Evolutionary conservation across 1,284 basidiomycete species (phyloP), one percentile per base, ranked within the genome.

Genomic region (Heterobasidion annosum): DNA sequence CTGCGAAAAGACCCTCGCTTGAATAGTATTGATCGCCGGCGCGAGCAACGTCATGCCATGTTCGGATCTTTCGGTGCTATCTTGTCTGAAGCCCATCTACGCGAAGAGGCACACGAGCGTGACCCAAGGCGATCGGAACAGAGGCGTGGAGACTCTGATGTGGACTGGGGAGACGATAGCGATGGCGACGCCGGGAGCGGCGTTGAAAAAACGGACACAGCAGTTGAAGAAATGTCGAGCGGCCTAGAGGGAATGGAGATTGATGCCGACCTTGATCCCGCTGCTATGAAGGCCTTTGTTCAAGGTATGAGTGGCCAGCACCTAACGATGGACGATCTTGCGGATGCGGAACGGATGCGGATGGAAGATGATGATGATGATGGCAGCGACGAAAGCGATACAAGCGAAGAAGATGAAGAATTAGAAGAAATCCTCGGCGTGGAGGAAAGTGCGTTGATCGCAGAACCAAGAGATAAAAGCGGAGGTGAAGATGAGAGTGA

Each of bases 241-340:
- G 73, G 61, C 6, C 50, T 71, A 3, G 75, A 65, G 9, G 75
- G 65, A 8, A 88, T 88, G 86, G 74, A 78, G 4, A 62, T 87
- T 32, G 86, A 88, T 12, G 15, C 76, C 45, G 73, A 76, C 4
- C 51, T 79, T 15, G 73, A 77, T 57, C 34, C 73, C 25, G 63
- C 64, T 6, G 78, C 77, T 12, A 80, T 88, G 81, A 64, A 67
- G 59, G 65, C 68, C 8, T 88, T 88, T 58, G 73, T 78, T 53
- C 62, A 71, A 48, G 75, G 83, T 8, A 77, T 85, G 68, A 65
- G 66, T 65, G 62, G 75, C 13, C 63, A 61, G 46, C 77, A 77
- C 59, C 66, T 77, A 45, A 84, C 81, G n/a, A 81, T 83, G 68
- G 84, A 82, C 61, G 87, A 90, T 68, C 62, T 89, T 25, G 75